phyloP scores from a whole-genome alignment of 352 stramenopile genomes.

The Halophytophthora polymorphica region DNA sequence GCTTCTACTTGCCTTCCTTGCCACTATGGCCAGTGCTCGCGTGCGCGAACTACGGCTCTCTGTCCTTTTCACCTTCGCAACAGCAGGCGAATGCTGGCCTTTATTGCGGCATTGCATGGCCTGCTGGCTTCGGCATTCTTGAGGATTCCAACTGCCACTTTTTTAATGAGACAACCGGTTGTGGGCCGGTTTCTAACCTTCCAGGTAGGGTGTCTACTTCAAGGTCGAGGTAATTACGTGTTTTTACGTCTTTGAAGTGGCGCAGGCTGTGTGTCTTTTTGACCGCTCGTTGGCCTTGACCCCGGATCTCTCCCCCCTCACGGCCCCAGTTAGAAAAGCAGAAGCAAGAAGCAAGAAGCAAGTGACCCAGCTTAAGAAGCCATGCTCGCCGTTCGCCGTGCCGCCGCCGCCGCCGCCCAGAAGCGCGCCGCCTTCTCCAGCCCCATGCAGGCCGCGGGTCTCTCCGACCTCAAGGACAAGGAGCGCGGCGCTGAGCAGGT shows the following conservation, averaged over 20 bases:
- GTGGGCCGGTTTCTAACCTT: no score
- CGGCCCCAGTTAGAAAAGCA: constrained; percentile 20
- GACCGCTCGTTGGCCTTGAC: constrained; percentile 2
- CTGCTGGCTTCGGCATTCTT: no score
- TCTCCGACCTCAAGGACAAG: constrained; percentile 59
- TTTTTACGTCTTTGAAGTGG: constrained; percentile 26
- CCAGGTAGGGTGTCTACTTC: neutral
- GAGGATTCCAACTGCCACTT: no score
- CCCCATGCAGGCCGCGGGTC: constrained; percentile 43
- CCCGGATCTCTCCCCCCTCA: constrained; percentile 11
- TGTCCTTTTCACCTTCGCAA: no score
- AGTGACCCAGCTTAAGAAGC: constrained; percentile 3
- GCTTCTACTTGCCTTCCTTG: no score
- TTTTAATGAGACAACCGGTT: no score
- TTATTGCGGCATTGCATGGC: no score
- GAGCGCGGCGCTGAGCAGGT: constrained; percentile 70
- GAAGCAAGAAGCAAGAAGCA: constrained; percentile 8
- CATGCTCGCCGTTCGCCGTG: constrained; percentile 73
- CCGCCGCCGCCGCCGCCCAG: constrained; percentile 32
- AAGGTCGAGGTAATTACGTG: constrained; percentile 5
- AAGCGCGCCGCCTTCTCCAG: constrained; percentile 49
- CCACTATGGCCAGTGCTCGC: no score
- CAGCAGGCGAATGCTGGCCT: no score
- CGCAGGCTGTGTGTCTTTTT: constrained; percentile 15
- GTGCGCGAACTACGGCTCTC: no score